phyloP scores from a whole-genome alignment of 73 alveolate species.

The Breviolum minutum region DNA sequence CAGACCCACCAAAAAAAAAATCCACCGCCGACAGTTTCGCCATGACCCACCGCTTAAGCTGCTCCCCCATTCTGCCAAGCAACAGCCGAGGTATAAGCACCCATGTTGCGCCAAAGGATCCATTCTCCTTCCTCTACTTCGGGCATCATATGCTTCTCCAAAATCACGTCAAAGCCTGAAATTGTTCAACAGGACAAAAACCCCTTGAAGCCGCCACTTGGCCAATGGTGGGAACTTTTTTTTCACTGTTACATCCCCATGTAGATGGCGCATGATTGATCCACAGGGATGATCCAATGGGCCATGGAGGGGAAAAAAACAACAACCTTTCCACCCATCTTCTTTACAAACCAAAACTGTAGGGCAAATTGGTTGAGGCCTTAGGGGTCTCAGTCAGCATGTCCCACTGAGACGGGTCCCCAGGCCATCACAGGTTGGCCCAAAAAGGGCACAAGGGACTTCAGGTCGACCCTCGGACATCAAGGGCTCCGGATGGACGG shows the following conservation, averaged over 20 bases:
- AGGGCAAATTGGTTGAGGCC: too few species aligned
- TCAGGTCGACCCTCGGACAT: not conserved
- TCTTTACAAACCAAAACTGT: not conserved
- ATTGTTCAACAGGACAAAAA: not conserved
- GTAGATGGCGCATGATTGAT: too few species aligned
- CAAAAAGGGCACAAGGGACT: slow-evolving; percentile 93
- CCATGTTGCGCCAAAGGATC: slow-evolving; percentile 95
- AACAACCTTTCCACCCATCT: too few species aligned
- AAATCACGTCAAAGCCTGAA: slow-evolving; percentile 78
- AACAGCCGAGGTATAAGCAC: slow-evolving; percentile 92
- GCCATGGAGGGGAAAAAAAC: not conserved
- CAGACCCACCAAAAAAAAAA: too few species aligned
- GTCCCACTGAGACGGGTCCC: slow-evolving; percentile 7
- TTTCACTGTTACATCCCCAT: too few species aligned
- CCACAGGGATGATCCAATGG: too few species aligned
- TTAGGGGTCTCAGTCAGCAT: too few species aligned
- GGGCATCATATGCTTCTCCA: slow-evolving; percentile 80
- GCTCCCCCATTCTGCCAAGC: not conserved
- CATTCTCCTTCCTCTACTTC: slow-evolving; percentile 82
- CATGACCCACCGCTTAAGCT: too few species aligned
- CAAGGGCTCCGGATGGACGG: slow-evolving; percentile 59
- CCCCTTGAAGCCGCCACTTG: not conserved
- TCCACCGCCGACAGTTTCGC: too few species aligned
- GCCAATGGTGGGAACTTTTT: too few species aligned
- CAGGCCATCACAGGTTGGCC: slow-evolving; percentile 94